Evolutionary conservation across 495 filamentous ascomycete species (phyloP), one percentile per base, ranked within the genome.

Genomic region (Cercophora sp.): DNA sequence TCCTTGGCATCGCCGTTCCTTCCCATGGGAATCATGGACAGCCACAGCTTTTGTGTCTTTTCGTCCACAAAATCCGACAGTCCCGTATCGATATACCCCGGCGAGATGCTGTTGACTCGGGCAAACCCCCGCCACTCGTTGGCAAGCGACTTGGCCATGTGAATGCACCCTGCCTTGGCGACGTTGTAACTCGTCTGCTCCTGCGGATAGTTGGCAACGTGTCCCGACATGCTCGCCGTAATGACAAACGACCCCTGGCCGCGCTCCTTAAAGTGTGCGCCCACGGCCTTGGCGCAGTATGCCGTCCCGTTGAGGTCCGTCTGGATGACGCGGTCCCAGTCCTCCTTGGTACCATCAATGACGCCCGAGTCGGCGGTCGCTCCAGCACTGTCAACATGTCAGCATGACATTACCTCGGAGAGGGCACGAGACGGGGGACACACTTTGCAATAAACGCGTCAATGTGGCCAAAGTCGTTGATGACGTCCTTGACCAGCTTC

Each of bases 91-190:
- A 92, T 90, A 69, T 90, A 89, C 11, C 86, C 86, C 1, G 85
- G 86, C 0, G 83, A 86, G 63, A 89, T 83, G 69, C 71, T 77
- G 72, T 89, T 89, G 50, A 85, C 84, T 22, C 85, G 75, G 1
- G 86, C 85, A 65, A 91, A 91, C 62, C 85, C 85, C 47, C 86
- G 73, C 86, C 86, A 89, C 65, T 88, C 86, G 65, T 86, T 86
- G 40, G 86, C 85, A 48, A 89, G 68, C 42, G 80, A 85, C 34
- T 57, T 47, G 4, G 70, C 71, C 62, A 74, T 54, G 59, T 74
- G 71, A 40, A 78, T 77, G 55, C 70, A 73, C 11, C 71, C 71
- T 3, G 86, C 85, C 73, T 90, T 90, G 57, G 85, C 84, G 24
- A 85, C 84, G 62, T 90, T 90, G 75, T 90, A 90, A 13, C 76